These are phyloP conservation scores for Tolypocladium tundrense DNA, from an alignment of 2,329 filamentous ascomycete species.

Conservation along the genomic window DNA sequence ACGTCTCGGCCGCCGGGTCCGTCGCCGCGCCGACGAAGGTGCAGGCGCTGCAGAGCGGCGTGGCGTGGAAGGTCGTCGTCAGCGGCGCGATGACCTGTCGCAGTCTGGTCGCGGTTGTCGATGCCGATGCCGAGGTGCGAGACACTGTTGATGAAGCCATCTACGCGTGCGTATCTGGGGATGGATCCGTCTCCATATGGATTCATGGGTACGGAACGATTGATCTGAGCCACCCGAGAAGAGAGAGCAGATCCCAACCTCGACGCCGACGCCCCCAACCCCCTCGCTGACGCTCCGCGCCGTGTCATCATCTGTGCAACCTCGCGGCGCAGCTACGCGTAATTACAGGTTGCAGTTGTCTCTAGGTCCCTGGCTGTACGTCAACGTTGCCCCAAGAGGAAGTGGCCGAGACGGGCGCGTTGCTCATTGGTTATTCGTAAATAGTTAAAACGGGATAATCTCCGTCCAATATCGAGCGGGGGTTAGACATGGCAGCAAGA, in stretches of 20 bases:
- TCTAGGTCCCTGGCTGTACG: background rate
- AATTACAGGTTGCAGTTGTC: background rate
- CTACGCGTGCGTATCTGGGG: background rate
- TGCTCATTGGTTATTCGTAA: too few species aligned
- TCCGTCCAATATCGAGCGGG: too few species aligned
- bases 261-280: background rate
- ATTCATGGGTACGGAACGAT: background rate
- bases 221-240: background rate
- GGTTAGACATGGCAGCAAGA: too few species aligned
- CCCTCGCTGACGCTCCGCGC: background rate
- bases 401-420: too few species aligned
- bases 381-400: too few species aligned
- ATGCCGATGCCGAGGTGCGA: background rate
- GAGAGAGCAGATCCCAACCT: background rate
- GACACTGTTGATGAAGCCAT: background rate
- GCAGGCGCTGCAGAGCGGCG: background rate
- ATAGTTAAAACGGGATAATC: too few species aligned
- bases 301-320: background rate
- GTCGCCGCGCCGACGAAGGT: constrained; percentile 1
- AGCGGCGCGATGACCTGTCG: background rate
- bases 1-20: background rate
- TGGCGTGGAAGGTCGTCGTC: background rate
- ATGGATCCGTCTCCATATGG: background rate
- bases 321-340: background rate
- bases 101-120: background rate